These are phyloP conservation scores for Logfia minima DNA, from an alignment of 129 eudicot species.

Conservation along the genomic window DNA sequence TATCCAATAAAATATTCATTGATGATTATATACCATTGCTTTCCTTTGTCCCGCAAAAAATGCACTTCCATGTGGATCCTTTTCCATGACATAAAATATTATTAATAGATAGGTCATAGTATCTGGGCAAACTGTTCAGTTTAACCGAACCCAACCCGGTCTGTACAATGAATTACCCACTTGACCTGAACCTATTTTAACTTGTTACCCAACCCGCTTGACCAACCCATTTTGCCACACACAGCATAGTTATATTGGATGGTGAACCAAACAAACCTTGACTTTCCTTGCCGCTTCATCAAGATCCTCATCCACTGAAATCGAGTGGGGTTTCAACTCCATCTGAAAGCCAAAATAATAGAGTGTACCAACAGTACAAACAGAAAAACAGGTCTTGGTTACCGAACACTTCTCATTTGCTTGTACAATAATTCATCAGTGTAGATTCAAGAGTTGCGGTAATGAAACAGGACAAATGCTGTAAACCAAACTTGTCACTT, in stretches of 20 bases:
- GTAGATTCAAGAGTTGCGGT: background rate
- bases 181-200: no score
- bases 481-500: constrained; percentile 24
- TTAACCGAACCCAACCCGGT: no score
- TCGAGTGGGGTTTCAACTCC: constrained; percentile 58
- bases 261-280: constrained; percentile 48
- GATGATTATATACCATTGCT: no score
- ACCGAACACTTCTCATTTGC: background rate
- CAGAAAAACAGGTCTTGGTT: background rate
- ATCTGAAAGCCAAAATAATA: constrained; percentile 37
- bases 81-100: no score
- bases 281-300: constrained; percentile 82
- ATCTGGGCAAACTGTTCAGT: no score
- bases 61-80: no score
- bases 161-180: no score
- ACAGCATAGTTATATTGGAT: background rate
- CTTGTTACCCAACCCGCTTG: no score
- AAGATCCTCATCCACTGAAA: constrained; percentile 80
- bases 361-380: background rate
- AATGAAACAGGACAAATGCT: background rate
- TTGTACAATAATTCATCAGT: background rate
- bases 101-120: no score
- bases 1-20: no score
- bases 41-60: no score
- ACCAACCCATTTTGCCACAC: background rate